Base-by-base conservation (phyloP, 441 rosid species). In the Arabidopsis lyrata region DNA sequence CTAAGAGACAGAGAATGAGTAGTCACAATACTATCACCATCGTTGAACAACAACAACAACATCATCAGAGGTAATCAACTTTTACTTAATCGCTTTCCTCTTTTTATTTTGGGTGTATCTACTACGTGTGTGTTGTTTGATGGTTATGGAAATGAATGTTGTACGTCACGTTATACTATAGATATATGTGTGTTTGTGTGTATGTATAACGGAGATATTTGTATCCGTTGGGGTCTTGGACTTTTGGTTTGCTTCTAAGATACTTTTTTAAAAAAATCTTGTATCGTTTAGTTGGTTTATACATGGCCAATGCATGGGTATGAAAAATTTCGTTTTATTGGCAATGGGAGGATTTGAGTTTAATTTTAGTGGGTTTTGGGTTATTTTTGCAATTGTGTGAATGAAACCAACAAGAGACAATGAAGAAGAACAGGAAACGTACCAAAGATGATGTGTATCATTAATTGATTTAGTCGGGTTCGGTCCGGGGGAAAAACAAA, bases 1-100 rank as follows among this genome's bases (percentile, higher is more conserved):
- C 82, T 41, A 95, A 92, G 91, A 89, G 97, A 80, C 97, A 90
- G 81, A 86, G 96, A 73, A 87, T 92, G 81, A 72, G 69, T 72
- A 72, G 69, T 77, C 86, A 86, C 62, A 81, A 84, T 66, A 85
- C 77, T 77, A 80, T 86, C 10, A 78, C 58, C 6, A 73, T 78
- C 49, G 74, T 78, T 2, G 77, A 78, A 67, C 77, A 73, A 42
- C 74, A 63, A 71, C 65, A 47, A 32, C 49, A 63, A 45, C 68
- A 73, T 22, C 69, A 72, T 41, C 78, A 67, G 22, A 68, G 39
- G 70, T 73, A 77, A 72, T 67, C 49, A 31, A 7, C 0, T 15
- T 47, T 8, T 16, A 22, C 12, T 50, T 56, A 36, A 15, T 63
- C 9, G 32, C 14, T 41, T n/a, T 65, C 1, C 20, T 45, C 35